Evolutionary conservation across 208 protist genomes (phyloP), one percentile per base, ranked within the genome.

Genomic region (Crithidia brevicula): DNA sequence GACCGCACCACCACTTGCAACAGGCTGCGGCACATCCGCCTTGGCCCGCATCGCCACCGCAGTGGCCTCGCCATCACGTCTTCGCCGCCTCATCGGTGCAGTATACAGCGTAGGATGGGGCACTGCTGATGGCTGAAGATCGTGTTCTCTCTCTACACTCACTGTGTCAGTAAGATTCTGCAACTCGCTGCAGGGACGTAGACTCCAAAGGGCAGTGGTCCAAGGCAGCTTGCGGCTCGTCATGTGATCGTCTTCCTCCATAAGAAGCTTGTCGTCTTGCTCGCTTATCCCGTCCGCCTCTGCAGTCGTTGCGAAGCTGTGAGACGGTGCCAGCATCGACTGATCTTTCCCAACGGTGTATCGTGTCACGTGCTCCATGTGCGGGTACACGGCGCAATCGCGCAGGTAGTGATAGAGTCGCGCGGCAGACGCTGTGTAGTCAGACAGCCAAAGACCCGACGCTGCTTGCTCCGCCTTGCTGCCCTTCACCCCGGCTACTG

Each of bases 381-480:
- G 67, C 11, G 57, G 33, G 20, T 66, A 60, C 1, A 60, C 49
- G 31, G 50, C 23, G 51, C 18, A 25, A 40, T 66, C 51, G 49
- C 36, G 56, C 8, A 73, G 45, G 20, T 33, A 42, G 18, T 20
- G 13, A 15, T 58, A 73, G 16, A 73, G 58, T 13, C 23, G 22
- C 16, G 67, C 47, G 3, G 58, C 56, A 42, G 49, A 15, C 2
- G 22, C 5, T 1, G 61, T 27, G 23, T 58, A 58, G 22, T 57
- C 27, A 23, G 31, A 18, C 7, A 20, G 22, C 6, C 42, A 47
- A 18, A 47, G 42, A 6, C 18, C 16, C 16, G 51, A 57, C 22
- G 51, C 16, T 0, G 4, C 8, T 54, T 3, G 4, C 49, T 31
- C 49, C 25, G n/a, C n/a, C n/a, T 54, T 23, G 4, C 18, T 9